Evolutionary conservation across 1,284 basidiomycete species (phyloP).

Genomic region (Sphagnurus paluster): DNA sequence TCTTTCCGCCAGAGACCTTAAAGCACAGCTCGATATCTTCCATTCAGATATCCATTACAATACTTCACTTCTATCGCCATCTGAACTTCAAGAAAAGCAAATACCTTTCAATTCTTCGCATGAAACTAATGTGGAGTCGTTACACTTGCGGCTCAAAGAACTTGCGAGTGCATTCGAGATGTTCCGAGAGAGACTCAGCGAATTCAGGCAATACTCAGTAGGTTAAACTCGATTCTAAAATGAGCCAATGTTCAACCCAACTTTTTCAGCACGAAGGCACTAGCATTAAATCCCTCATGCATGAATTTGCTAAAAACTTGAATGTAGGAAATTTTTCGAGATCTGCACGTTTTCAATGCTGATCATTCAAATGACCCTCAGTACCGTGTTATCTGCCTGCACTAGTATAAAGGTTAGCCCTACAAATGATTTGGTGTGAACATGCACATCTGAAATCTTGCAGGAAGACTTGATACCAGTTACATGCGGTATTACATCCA

Average conservation of each 20-base stretch:
- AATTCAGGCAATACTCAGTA: slow-evolving; percentile 21
- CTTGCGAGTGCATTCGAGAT: slow-evolving; percentile 11
- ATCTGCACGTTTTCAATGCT: no score
- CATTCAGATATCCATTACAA: slow-evolving; percentile 14
- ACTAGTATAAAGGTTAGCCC: no score
- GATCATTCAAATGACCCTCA: no score
- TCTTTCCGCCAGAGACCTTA: slow-evolving; percentile 14
- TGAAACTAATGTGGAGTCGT: background rate
- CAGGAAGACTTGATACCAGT: slow-evolving; percentile 2
- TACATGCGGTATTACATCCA: slow-evolving; percentile 15
- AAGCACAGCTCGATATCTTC: slow-evolving; percentile 12
- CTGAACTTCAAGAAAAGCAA: background rate
- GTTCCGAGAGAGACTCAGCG: slow-evolving; percentile 14
- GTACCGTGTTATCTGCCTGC: no score
- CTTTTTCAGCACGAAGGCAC: slow-evolving; percentile 12
- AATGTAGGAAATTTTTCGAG: no score
- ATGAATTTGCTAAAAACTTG: no score
- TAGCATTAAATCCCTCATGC: slow-evolving; percentile 13
- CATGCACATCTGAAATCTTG: no score
- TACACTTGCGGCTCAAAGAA: slow-evolving; percentile 9
- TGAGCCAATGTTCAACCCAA: background rate
- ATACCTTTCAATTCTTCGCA: background rate
- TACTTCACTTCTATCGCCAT: slow-evolving; percentile 4
- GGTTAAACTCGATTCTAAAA: slow-evolving; percentile 1
- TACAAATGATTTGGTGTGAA: no score